Conservation (phyloP, 2,329 filamentous ascomycete genomes). For the Tolypocladium ophioglossoides region DNA sequence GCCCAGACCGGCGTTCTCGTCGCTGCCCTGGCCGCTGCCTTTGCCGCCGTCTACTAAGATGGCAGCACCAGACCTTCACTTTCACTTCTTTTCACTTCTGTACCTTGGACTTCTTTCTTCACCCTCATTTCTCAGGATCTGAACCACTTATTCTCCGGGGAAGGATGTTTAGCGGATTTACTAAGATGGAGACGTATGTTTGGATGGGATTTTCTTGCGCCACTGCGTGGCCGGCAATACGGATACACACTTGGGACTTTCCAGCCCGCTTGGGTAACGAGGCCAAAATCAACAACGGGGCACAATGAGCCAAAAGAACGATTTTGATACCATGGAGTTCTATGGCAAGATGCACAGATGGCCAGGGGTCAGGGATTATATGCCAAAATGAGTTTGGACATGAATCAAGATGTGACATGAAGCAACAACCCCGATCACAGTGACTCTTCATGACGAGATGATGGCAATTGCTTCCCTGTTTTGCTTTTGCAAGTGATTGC, state of each 20-base stretch:
- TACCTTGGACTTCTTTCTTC: neutral
- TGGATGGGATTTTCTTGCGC: slow-evolving; percentile 1
- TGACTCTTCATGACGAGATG: neutral
- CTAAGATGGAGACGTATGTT: slow-evolving; percentile 1
- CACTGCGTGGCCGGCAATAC: neutral
- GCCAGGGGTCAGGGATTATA: neutral
- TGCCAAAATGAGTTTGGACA: neutral
- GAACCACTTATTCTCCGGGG: slow-evolving; percentile 9
- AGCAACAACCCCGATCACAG: neutral
- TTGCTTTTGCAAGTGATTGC: neutral
- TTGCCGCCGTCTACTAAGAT: slow-evolving; percentile 25
- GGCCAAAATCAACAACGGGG: neutral
- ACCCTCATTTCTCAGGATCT: neutral
- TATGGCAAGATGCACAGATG: neutral
- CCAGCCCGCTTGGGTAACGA: neutral
- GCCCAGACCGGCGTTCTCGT: slow-evolving; percentile 29
- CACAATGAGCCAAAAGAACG: neutral
- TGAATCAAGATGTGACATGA: neutral
- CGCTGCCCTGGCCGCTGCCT: slow-evolving; percentile 24
- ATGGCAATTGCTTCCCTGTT: neutral
- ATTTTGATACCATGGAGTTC: neutral
- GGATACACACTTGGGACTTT: neutral
- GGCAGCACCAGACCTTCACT: neutral
- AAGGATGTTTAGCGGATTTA: slow-evolving; percentile 17
- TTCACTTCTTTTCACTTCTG: neutral